Base-by-base conservation (phyloP, 164 flowering plant genomes). In the Magnolia sinica region DNA sequence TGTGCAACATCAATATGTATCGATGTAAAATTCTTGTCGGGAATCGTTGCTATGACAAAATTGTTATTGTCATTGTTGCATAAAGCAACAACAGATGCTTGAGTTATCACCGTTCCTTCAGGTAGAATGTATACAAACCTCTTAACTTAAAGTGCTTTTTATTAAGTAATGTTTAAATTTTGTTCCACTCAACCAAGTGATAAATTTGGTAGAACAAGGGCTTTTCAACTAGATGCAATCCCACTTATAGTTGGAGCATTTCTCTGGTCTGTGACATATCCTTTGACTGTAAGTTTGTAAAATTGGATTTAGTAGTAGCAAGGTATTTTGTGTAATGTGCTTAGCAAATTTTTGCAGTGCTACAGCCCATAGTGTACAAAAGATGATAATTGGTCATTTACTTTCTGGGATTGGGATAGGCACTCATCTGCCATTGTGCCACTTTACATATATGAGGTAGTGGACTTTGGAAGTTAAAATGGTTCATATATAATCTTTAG, bases 331-430 rank as follows among this genome's bases (percentile, higher is more conserved):
- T 73, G 75, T 72, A 76, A 77, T 65, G 70, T 71, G 68, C 45
- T 77, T 74, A 22, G 55, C 51, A 69, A 67, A 22, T 73, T 71
- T 52, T 83, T 80, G 58, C 90, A 96, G 99, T 87, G 91, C 97
- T 20, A 91, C 98, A 14, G 92, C 99, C 64, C 90, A 87, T 78
- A 91, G 84, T 81, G 94, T 94, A 61, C 88, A 94, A 79, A 85
- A 91, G 77, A 94, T 96, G 95, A 91, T 96, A 74, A 75, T 94
- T 84, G 99, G 99, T 3, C 94, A 98, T 52, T 77, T 96, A 76
- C 93, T 96, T 79, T 90, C 94, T 82, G 99, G 99, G 50, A 86
- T 96, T 83, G 99, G 98, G 80, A 94, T 96, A 80, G 99, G 98
- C 64, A 91, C 69, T 88, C 99, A 76, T 96, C 99, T 84, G 96